These are phyloP conservation scores for Picea abies DNA, from an alignment of 83 land plant genomes.

Conservation along the genomic window DNA sequence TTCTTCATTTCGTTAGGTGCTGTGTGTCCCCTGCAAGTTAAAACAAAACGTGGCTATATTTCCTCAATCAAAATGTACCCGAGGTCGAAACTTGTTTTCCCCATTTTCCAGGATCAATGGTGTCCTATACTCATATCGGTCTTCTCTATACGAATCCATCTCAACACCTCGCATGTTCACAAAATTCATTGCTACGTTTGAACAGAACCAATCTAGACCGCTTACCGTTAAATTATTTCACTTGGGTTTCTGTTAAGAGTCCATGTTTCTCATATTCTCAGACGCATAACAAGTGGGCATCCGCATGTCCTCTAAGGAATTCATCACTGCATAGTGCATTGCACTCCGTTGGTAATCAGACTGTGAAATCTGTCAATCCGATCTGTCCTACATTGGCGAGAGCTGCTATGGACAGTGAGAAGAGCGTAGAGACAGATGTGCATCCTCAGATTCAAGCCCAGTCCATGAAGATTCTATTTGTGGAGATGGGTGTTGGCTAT, in stretches of 20 bases:
- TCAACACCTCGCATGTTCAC: too few species aligned
- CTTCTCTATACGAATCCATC: too few species aligned
- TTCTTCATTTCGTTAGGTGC: too few species aligned
- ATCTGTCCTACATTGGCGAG: background rate
- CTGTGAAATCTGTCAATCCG: background rate
- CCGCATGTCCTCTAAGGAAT: background rate
- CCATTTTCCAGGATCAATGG: too few species aligned
- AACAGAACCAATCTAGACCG: too few species aligned
- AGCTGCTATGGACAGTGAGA: background rate
- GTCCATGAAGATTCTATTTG: constrained; percentile 61
- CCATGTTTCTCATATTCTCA: background rate
- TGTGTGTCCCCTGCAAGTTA: too few species aligned
- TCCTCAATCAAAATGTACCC: too few species aligned
- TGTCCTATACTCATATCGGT: too few species aligned
- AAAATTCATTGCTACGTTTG: too few species aligned
- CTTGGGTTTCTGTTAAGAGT: background rate
- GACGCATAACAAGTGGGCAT: background rate
- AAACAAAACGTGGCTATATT: too few species aligned
- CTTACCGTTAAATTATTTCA: background rate
- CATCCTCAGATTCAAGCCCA: constrained; percentile 3
- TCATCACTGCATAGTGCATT: background rate
- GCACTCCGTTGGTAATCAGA: background rate
- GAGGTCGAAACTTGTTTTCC: too few species aligned
- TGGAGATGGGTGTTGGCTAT: constrained; percentile 92
- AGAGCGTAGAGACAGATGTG: background rate